Evolutionary conservation across 2,329 filamentous ascomycete genomes (phyloP).

Genomic region (Fusarium sp.): DNA sequence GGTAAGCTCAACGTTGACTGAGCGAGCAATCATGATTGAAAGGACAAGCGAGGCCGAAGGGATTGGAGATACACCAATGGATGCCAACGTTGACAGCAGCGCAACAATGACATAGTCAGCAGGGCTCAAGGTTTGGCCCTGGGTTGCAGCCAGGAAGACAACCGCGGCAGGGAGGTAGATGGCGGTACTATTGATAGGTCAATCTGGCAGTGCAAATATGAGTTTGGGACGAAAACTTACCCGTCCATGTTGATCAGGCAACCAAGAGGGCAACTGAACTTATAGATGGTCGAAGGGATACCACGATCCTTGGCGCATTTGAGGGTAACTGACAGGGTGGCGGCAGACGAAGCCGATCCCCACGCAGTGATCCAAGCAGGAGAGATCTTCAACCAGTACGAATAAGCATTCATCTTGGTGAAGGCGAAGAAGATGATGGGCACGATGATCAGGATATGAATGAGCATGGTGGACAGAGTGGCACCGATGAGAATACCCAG

Average conservation of each 20-base stretch:
- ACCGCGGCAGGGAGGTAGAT: conserved; percentile 68
- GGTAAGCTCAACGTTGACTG: conserved; percentile 59
- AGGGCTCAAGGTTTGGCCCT: conserved; percentile 58
- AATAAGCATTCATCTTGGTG: conserved; percentile 60
- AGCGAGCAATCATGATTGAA: conserved; percentile 63
- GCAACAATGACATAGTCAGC: conserved; percentile 63
- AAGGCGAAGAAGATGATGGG: conserved; percentile 58
- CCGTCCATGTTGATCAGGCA: conserved; percentile 65
- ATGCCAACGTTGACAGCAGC: conserved; percentile 62
- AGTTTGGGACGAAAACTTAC: conserved; percentile 28
- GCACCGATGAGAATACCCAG: conserved; percentile 63
- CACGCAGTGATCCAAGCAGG: conserved; percentile 67
- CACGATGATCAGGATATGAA: conserved; percentile 61
- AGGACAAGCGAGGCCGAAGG: conserved; percentile 65
- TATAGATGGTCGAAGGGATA: conserved; percentile 58
- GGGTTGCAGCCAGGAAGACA: conserved; percentile 64
- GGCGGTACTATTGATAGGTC: conserved; percentile 55
- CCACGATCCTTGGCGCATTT: conserved; percentile 55
- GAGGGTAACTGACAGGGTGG: conserved; percentile 64
- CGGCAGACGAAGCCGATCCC: conserved; percentile 66
- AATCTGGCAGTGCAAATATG: neutral
- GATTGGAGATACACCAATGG: conserved; percentile 67
- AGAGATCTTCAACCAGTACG: conserved; percentile 61
- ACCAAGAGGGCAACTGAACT: conserved; percentile 62
- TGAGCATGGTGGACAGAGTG: conserved; percentile 59